phyloP scores from a whole-genome alignment of 1,284 basidiomycete genomes.

The Trametes versicolor region DNA sequence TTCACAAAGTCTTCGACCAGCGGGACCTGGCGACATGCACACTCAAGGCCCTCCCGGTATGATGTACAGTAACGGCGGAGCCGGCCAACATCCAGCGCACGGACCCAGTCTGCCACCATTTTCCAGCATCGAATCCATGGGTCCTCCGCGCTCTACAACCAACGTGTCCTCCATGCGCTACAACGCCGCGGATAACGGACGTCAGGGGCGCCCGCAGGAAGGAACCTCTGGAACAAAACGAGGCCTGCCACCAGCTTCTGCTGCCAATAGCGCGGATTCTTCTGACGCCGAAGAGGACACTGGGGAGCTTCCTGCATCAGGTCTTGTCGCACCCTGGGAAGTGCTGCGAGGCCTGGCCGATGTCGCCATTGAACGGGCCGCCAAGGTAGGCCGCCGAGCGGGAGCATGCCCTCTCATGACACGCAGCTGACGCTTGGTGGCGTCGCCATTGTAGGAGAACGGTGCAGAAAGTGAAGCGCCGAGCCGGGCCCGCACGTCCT shows the following conservation, averaged over 20 bases:
- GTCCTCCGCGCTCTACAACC: constrained; percentile 53
- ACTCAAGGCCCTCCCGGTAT: constrained; percentile 35
- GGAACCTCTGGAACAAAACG: constrained; percentile 61
- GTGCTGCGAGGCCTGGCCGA: constrained; percentile 82
- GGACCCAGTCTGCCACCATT: constrained; percentile 74
- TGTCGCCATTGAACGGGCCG: constrained; percentile 79
- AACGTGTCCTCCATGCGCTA: constrained; percentile 70
- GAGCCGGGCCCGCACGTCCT: constrained; percentile 76
- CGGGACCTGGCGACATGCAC: constrained; percentile 41
- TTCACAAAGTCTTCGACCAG: constrained; percentile 39
- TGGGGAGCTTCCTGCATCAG: constrained; percentile 81
- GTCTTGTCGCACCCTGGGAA: constrained; percentile 85
- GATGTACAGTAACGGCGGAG: constrained; percentile 38
- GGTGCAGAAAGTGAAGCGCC: constrained; percentile 78
- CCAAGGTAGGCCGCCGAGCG: constrained; percentile 59
- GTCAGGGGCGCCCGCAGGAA: constrained; percentile 48
- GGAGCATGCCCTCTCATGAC: constrained; percentile 24
- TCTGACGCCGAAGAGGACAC: constrained; percentile 80
- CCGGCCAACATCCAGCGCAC: constrained; percentile 40
- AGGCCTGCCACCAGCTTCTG: constrained; percentile 65
- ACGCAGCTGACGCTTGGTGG: constrained; percentile 23
- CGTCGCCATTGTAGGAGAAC: constrained; percentile 58
- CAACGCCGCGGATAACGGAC: constrained; percentile 54
- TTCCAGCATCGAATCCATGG: constrained; percentile 72
- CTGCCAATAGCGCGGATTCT: constrained; percentile 77